These are phyloP conservation scores for Tribonema minus DNA, from an alignment of 108 stramenopile genomes.

Conservation along the genomic window DNA sequence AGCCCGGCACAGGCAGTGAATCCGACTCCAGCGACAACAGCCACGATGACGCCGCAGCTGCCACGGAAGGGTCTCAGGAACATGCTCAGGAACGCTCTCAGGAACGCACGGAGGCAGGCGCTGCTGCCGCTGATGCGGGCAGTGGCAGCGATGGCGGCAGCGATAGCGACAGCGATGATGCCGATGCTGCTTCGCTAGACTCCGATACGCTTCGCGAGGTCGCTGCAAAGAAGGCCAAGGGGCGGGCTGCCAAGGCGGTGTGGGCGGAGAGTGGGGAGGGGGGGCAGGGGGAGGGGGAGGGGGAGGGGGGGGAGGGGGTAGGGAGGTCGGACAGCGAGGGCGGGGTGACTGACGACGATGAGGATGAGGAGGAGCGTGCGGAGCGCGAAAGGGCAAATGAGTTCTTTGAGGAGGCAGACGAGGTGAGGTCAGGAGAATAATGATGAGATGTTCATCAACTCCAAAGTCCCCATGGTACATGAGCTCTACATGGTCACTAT, in stretches of 20 bases:
- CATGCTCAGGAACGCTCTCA: too few relatives aligned
- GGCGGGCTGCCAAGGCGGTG: not conserved
- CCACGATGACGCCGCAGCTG: too few relatives aligned
- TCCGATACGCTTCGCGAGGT: too few relatives aligned
- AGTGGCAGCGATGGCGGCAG: not conserved
- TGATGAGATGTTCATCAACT: too few relatives aligned
- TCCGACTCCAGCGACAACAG: too few relatives aligned
- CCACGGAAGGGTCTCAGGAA: too few relatives aligned
- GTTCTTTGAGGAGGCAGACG: constrained; percentile 13
- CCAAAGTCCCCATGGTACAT: too few relatives aligned
- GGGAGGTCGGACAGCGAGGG: not conserved
- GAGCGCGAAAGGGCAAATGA: constrained; percentile 22
- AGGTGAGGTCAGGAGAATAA: not conserved
- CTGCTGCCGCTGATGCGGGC: not conserved
- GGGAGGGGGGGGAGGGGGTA: not conserved
- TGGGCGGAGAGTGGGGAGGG: not conserved
- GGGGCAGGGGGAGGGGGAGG: not conserved
- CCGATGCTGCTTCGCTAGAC: not conserved
- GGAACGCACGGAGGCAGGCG: too few relatives aligned
- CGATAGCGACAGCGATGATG: not conserved
- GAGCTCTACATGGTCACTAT: too few relatives aligned
- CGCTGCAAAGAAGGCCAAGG: too few relatives aligned
- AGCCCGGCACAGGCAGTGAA: too few relatives aligned
- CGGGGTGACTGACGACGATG: not conserved
- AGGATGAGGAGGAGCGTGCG: constrained; percentile 20